These are phyloP conservation scores for Penicillium goetzii DNA, from an alignment of 495 filamentous ascomycete species.

Conservation along the genomic window DNA sequence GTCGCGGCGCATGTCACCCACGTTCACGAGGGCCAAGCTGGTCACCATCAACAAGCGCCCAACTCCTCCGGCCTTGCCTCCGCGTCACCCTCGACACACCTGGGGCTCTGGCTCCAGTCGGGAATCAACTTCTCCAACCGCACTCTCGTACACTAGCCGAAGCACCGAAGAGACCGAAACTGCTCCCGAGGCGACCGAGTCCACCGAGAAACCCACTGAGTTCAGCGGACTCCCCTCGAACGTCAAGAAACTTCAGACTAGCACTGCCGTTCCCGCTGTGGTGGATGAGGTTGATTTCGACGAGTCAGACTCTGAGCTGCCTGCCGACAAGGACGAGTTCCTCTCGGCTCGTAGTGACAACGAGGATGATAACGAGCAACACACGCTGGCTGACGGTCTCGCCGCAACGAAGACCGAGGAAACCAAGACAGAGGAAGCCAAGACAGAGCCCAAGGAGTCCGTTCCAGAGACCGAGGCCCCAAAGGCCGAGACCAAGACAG, in stretches of 20 bases:
- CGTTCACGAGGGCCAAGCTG: slow-evolving; percentile 64
- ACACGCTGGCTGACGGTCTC: slow-evolving; percentile 1
- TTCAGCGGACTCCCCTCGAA: slow-evolving; percentile 25
- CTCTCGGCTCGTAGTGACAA: slow-evolving; percentile 49
- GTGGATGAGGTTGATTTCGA: slow-evolving; percentile 28
- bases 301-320: slow-evolving; percentile 26
- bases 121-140: slow-evolving; percentile 33
- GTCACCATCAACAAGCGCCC: slow-evolving; percentile 75
- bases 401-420: not conserved
- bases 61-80: slow-evolving; percentile 67
- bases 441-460: not conserved
- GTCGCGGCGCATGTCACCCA: slow-evolving; percentile 48
- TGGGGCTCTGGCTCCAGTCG: slow-evolving; percentile 35
- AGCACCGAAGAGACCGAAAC: slow-evolving; percentile 29
- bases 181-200: slow-evolving; percentile 16
- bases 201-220: slow-evolving; percentile 17
- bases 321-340: slow-evolving; percentile 43
- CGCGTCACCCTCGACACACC: slow-evolving; percentile 58
- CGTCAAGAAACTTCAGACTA: slow-evolving; percentile 27
- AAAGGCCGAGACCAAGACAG: not conserved
- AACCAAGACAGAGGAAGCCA: not conserved
- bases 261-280: slow-evolving; percentile 17
- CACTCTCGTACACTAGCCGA: slow-evolving; percentile 32
- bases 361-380: slow-evolving; percentile 11
- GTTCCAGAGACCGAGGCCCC: not conserved